These are phyloP conservation scores for Cercospora sesami DNA, from an alignment of 2,329 filamentous ascomycete genomes.

Conservation along the genomic window DNA sequence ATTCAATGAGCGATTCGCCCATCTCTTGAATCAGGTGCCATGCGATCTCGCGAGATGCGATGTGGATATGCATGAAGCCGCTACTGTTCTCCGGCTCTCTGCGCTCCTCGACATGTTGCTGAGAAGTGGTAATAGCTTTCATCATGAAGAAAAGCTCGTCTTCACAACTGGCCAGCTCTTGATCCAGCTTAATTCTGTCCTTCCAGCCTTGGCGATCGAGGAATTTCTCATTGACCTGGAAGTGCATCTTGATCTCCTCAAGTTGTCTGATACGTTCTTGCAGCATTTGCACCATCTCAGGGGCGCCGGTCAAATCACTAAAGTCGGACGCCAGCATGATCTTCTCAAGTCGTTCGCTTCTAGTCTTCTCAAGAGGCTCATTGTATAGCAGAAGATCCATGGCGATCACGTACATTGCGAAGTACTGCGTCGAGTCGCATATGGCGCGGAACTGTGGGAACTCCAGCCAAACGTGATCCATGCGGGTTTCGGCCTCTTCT, in stretches of 20 bases:
- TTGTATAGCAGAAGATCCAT: constrained; percentile 93
- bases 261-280: constrained; percentile 92
- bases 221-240: constrained; percentile 86
- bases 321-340: constrained; percentile 99
- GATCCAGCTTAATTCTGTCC: constrained; percentile 83
- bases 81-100: constrained; percentile 64
- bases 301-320: constrained; percentile 89
- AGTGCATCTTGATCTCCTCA: constrained; percentile 93
- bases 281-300: constrained; percentile 85
- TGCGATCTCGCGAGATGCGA: constrained; percentile 91
- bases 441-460: constrained; percentile 93
- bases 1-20: constrained; percentile 76
- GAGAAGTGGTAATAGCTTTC: constrained; percentile 97
- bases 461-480: constrained; percentile 95
- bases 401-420: constrained; percentile 96
- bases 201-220: constrained; percentile 90
- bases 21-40: constrained; percentile 93
- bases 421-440: constrained; percentile 97
- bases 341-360: constrained; percentile 91
- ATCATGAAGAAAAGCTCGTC: constrained; percentile 99
- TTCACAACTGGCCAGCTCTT: constrained; percentile 83
- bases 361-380: constrained; percentile 95
- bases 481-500: constrained; percentile 62
- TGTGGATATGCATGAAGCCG: constrained; percentile 84
- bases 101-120: constrained; percentile 77